Conservation (phyloP, 2,329 filamentous ascomycete species). For the Emergomyces orientalis region DNA sequence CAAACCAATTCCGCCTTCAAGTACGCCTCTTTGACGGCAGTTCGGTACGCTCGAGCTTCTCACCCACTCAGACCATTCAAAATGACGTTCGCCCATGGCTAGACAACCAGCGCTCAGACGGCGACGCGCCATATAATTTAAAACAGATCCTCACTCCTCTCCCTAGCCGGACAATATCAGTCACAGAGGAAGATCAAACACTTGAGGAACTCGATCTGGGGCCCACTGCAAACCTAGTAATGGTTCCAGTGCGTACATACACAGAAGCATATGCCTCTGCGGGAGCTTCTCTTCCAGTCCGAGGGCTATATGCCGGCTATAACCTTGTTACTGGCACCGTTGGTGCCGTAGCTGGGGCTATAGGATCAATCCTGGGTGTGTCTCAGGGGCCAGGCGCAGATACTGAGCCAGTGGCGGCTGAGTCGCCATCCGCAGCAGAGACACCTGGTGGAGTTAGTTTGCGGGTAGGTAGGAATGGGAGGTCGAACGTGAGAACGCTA, state of each 20-base stretch:
- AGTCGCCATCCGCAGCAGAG: conserved; percentile 4
- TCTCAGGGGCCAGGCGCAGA: conserved; percentile 19
- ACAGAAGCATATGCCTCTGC: conserved; percentile 48
- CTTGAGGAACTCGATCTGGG: conserved; percentile 62
- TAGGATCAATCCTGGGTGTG: conserved; percentile 39
- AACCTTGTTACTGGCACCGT: conserved; percentile 37
- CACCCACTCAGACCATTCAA: conserved; percentile 52
- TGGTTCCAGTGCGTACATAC: conserved; percentile 60
- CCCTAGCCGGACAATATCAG: conserved; percentile 64
- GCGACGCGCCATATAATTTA: conserved; percentile 64
- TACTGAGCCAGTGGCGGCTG: conserved; percentile 7
- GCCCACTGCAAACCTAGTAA: conserved; percentile 72
- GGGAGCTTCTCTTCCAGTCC: conserved; percentile 32
- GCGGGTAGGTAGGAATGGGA: conserved; percentile 12
- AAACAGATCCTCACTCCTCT: conserved; percentile 72
- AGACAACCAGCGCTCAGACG: conserved; percentile 51
- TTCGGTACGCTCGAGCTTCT: conserved; percentile 64
- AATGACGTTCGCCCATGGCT: conserved; percentile 68
- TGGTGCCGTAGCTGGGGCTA: conserved; percentile 33
- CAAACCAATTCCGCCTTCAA: conserved; percentile 53
- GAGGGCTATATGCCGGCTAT: conserved; percentile 35
- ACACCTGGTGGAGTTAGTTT: conserved; percentile 12
- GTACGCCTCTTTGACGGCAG: conserved; percentile 77
- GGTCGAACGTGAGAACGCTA: conserved; percentile 44
- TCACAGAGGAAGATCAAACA: conserved; percentile 61